phyloP scores from a whole-genome alignment of 106 monocot genomes.

The Dioscorea dumetorum region DNA sequence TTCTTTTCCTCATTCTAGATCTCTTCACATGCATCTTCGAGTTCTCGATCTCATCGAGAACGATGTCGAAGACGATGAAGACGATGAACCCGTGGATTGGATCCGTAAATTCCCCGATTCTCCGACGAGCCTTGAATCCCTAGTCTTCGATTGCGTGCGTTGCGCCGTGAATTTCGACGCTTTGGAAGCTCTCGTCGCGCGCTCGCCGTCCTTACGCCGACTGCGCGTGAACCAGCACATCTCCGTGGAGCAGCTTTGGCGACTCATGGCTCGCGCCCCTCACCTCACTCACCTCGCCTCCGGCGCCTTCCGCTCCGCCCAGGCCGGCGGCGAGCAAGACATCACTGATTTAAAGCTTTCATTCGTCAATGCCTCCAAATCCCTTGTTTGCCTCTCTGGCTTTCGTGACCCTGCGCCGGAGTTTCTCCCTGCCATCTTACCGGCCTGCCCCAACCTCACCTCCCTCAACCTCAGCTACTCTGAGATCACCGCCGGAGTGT shows the following conservation, averaged over 20 bases:
- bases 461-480: constrained; percentile 66
- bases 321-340: not conserved
- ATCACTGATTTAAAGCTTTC: constrained; percentile 10
- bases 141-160: constrained; percentile 58
- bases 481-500: constrained; percentile 27
- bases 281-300: constrained; percentile 69
- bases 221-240: constrained; percentile 39
- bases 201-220: constrained; percentile 23
- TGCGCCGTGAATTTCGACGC: constrained; percentile 17
- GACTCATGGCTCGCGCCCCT: constrained; percentile 63
- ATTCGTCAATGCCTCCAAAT: constrained; percentile 28
- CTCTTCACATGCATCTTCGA: constrained; percentile 37
- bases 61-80: constrained; percentile 42
- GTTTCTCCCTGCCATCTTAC: constrained; percentile 47
- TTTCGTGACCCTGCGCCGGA: constrained; percentile 38
- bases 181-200: constrained; percentile 26
- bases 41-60: constrained; percentile 78
- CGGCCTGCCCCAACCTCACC: constrained; percentile 48
- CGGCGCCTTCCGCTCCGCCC: constrained; percentile 41
- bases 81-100: constrained; percentile 43
- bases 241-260: constrained; percentile 33
- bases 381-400: constrained; percentile 49
- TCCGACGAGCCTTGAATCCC: constrained; percentile 51
- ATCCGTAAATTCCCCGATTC: constrained; percentile 55
- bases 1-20: too few species aligned